Conservation (phyloP, 176 grass and related monocot species). For the Secale cereale region DNA sequence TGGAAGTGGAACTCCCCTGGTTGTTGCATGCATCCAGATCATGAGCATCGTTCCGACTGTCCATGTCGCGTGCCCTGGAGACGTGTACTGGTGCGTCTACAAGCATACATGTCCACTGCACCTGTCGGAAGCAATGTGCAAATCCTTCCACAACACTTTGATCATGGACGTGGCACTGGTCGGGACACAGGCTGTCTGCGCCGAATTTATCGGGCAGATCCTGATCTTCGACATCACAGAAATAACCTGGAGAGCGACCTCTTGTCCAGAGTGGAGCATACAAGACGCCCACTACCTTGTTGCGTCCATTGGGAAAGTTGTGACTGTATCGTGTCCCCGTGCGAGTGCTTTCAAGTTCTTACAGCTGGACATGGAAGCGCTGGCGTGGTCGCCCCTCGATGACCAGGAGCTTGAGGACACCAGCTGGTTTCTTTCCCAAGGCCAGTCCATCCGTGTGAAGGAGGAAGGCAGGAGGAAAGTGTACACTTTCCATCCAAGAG, state of each 20-base stretch:
- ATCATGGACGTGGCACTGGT: neutral
- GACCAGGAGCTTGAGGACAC: slow-evolving; percentile 1
- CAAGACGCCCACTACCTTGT: slow-evolving; percentile 1
- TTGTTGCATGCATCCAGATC: slow-evolving; percentile 3
- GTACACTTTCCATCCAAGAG: neutral
- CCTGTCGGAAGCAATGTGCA: neutral
- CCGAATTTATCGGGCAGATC: neutral
- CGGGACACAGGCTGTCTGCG: neutral
- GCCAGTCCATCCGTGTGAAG: slow-evolving; percentile 3
- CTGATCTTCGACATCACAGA: neutral
- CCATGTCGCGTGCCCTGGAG: neutral
- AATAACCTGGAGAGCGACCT: neutral
- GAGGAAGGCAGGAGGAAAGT: neutral
- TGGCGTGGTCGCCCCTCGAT: neutral
- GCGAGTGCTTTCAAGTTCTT: slow-evolving; percentile 13
- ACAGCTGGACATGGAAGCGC: neutral
- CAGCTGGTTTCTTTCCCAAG: slow-evolving; percentile 4
- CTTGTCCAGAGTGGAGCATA: slow-evolving; percentile 8
- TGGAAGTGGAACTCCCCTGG: neutral
- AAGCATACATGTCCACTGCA: neutral
- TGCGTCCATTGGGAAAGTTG: neutral
- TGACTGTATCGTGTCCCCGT: neutral
- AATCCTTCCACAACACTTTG: neutral
- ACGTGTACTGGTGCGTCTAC: slow-evolving; percentile 21
- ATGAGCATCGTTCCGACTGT: neutral